phyloP scores from a whole-genome alignment of 2,329 filamentous ascomycete genomes.

The Cucurbitaria berberidis region DNA sequence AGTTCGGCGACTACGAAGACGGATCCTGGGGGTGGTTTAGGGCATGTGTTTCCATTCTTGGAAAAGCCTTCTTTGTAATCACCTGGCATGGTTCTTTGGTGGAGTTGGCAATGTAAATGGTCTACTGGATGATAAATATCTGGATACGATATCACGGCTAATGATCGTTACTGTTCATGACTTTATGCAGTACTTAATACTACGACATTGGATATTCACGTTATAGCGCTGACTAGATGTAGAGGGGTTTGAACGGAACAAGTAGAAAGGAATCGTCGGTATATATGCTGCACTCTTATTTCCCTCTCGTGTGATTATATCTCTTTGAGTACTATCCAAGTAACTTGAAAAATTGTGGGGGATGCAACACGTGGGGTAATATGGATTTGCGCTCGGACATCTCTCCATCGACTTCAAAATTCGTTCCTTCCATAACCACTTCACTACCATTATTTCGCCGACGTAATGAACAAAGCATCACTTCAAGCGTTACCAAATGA shows the following conservation, averaged over 20 bases:
- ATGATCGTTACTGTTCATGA: background rate
- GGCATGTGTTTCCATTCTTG: constrained; percentile 41
- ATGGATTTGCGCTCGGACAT: constrained; percentile 1
- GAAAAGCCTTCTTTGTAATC: constrained; percentile 54
- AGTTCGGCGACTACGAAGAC: constrained; percentile 4
- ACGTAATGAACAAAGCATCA: background rate
- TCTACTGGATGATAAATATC: background rate
- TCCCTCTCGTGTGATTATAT: background rate
- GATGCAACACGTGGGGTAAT: background rate
- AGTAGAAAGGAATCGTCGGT: background rate
- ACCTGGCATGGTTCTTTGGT: background rate
- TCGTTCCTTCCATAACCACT: background rate
- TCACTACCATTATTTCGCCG: background rate
- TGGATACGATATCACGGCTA: constrained; percentile 1
- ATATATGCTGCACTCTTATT: background rate
- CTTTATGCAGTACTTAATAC: background rate
- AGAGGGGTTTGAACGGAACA: background rate
- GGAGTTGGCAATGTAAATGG: background rate
- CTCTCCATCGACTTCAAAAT: background rate
- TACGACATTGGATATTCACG: background rate
- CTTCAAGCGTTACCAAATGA: background rate
- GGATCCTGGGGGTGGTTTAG: constrained; percentile 19
- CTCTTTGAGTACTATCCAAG: too few species aligned
- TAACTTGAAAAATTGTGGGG: background rate
- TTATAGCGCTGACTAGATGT: background rate